These are phyloP conservation scores for Grigorovia yakushimaensis DNA, from an alignment of 805 yeast species.

Conservation along the genomic window DNA sequence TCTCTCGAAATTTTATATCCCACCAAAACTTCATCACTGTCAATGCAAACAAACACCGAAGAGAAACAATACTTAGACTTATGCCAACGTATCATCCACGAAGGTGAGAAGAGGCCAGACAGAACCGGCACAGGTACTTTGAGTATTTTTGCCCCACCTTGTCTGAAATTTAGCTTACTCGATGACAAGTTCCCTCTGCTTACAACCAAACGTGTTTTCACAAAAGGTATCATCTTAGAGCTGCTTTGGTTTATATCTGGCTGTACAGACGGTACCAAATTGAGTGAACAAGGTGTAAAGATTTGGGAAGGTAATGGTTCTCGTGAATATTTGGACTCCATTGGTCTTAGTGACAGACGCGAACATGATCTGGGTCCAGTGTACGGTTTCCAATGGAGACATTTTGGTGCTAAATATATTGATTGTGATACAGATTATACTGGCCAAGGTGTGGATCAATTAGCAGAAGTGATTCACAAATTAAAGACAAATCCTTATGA, in stretches of 20 bases:
- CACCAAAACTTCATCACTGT: no score
- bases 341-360: constrained; percentile 70
- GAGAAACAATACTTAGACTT: constrained; percentile 85
- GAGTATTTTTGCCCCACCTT: constrained; percentile 92
- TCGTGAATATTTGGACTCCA: constrained; percentile 73
- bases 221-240: constrained; percentile 82
- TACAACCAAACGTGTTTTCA: constrained; percentile 88
- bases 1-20: no score
- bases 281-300: constrained; percentile 79
- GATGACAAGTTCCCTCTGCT: constrained; percentile 74
- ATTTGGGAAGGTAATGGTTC: constrained; percentile 99
- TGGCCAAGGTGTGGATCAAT: constrained; percentile 86
- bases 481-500: constrained; percentile 86
- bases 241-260: constrained; percentile 89
- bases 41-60: no score
- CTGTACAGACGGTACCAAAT: constrained; percentile 72
- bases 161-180: constrained; percentile 67
- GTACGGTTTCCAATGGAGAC: constrained; percentile 99
- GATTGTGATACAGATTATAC: constrained; percentile 83
- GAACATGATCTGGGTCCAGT: constrained; percentile 98
- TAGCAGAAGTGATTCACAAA: constrained; percentile 66
- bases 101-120: constrained; percentile 89
- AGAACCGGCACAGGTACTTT: constrained; percentile 96
- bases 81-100: constrained; percentile 61
- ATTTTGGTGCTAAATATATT: constrained; percentile 87